Evolutionary conservation across 306 rosid genomes (phyloP), one percentile per base, ranked within the genome.

Genomic region (Cicer judaicum): DNA sequence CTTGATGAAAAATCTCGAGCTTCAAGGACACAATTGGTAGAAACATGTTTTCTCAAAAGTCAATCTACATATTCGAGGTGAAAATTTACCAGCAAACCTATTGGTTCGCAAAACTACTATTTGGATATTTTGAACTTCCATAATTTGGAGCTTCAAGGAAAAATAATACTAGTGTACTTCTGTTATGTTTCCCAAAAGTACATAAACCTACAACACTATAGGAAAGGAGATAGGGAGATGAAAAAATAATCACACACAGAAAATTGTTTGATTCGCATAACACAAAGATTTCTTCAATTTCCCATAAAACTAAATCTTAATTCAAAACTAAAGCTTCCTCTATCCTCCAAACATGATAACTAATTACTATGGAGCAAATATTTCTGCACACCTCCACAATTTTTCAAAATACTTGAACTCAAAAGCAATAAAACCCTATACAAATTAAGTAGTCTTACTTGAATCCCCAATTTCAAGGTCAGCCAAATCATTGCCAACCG

Each of bases 1-100:
- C 92, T 89, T 55, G 81, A 82, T 63, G 93, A 76, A 77, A 82
- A 76, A 72, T 90, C 98, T 85, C 89, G 91, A 88, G 82, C 98
- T 93, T 91, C 79, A 81, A 69, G 66, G 84, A 79, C 82, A 83
- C 80, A 81, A 68, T 78, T 68, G 68, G 80, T 88, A 78, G 84
- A 82, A 79, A 80, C 84, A 68, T 67, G 73, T 84, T 86, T 79
- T 77, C 88, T 83, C 84, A 85, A 78, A 79, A 72, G 85, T 88
- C 86, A 81, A 68, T 77, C 73, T 73, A 80, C 72, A 74, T 75
- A 60, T 77, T 66, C 36, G 60, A 69, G 63, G 21, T 49, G 56
- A 36, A 57, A 52, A 70, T 72, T 73, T 55, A 80, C 88, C 85
- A 38, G 48, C 42, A 80, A 47, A 34, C 85, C 73, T 64, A 70